Percentiles rank a stretch among this genome's conserved stretches.
These are phyloP conservation scores for Geotrichum reessii DNA, from an alignment of 1,139 yeast species.

Conservation along the genomic window DNA sequence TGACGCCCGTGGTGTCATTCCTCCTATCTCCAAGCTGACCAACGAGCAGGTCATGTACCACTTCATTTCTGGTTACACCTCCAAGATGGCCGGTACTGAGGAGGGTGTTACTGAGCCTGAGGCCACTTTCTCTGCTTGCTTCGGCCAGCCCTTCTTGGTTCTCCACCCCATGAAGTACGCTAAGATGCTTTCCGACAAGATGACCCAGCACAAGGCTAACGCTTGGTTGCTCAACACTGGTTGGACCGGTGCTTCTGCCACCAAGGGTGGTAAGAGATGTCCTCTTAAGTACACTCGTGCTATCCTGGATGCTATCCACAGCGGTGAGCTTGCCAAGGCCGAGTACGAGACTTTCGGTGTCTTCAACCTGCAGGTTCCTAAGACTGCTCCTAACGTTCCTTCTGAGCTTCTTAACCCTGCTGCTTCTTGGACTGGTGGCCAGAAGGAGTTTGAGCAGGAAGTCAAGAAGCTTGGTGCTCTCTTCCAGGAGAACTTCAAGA, in stretches of 20 bases:
- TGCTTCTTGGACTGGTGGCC: conserved; percentile 73
- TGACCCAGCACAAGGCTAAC: conserved; percentile 77
- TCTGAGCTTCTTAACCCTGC: conserved; percentile 81
- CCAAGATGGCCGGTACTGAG: conserved; percentile 99
- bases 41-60: conserved; percentile 98
- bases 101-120: conserved; percentile 98
- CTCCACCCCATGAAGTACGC: conserved; percentile 98
- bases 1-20: conserved; percentile 96
- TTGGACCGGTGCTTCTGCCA: conserved; percentile 93
- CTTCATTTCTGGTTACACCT: conserved; percentile 96
- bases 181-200: conserved; percentile 91
- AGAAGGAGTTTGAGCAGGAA: conserved; percentile 60
- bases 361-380: conserved; percentile 86
- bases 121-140: conserved; percentile 97
- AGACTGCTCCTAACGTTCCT: conserved; percentile 76
- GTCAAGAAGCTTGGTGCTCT: conserved; percentile 67
- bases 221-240: conserved; percentile 99
- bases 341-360: conserved; percentile 81
- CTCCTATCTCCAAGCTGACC: conserved; percentile 91
- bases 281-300: conserved; percentile 97
- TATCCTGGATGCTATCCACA: conserved; percentile 88
- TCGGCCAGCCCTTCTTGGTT: conserved; percentile 98
- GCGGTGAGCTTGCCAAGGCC: conserved; percentile 76
- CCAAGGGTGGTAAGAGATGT: conserved; percentile 95
- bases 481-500: conserved; percentile 81